Base-by-base conservation (phyloP, 176 grass and related monocot genomes). In the Chloris gayana region DNA sequence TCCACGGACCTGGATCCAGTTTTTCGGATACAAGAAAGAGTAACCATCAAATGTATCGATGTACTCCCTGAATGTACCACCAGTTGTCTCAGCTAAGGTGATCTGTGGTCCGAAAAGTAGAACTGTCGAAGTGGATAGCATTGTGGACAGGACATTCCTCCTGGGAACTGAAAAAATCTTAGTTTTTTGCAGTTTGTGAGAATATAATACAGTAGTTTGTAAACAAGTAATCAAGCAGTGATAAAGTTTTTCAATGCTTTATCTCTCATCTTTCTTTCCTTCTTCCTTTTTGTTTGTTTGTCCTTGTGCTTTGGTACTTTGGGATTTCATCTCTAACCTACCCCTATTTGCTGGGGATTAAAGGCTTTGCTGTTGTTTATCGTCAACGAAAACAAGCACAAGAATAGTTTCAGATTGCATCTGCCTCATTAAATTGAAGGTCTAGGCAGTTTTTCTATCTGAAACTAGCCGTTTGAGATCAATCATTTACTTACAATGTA, bases 21-120 rank as follows among this genome's bases (percentile, higher is more conserved):
- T 91, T 66, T 87, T 88, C 0, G 92, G 92, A 63, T 95, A 98
- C 7, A 95, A 17, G 64, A 89, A 89, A 7, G 92, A 84, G 79
- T 98, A 98, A 24, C 92, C 95, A 2, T 95, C 92, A 70, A 95
- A 98, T 26, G 68, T 82, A 54, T 94, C 90, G 7, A 98, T 93
- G 81, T 89, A 82, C 70, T 94, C 92, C 58, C 86, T 87, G 95
- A 93, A 98, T 27, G 72, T 24, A 31, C 81, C 65, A 9, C 82
- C 50, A 0, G 86, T 87, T 39, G 90, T 70, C 44, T 86, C 76
- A 21, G 88, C 87, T 63, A 86, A 72, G 37, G 83, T 25, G 61
- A 83, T 72, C 35, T 86, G 76, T 3, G 58, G 42, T 15, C 82
- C 27, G 30, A 85, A 51, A 9, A 87, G 85, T 2, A 89, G 68